Percentiles rank a stretch among this genome's conserved stretches.
Evolutionary conservation across 371 early-diverging fungal species (phyloP).

Genomic region (Lichtheimia corymbifera): DNA sequence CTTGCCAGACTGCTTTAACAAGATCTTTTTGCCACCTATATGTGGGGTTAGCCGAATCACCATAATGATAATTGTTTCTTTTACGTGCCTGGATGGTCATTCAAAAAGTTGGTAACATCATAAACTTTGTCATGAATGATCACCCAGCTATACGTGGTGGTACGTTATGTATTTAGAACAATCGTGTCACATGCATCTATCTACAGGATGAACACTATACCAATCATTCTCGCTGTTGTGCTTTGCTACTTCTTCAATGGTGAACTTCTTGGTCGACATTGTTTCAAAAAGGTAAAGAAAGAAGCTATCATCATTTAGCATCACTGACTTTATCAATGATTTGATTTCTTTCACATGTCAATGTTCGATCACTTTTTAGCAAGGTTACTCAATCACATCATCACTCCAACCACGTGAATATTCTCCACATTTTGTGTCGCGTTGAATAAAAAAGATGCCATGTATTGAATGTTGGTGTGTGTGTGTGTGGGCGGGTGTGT

Average conservation of each 20-base stretch:
- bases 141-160: constrained; percentile 68
- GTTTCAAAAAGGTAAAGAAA: background rate
- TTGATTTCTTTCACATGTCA: too few species aligned
- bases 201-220: constrained; percentile 7
- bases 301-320: too few species aligned
- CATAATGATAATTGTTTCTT: too few species aligned
- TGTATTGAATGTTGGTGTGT: background rate
- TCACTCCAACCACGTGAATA: constrained; percentile 2
- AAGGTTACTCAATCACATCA: too few species aligned
- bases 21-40: constrained; percentile 59
- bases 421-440: constrained; percentile 3
- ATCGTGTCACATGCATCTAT: background rate
- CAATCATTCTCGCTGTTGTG: constrained; percentile 78
- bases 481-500: too few species aligned
- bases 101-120: constrained; percentile 79
- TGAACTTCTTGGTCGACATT: constrained; percentile 43
- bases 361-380: too few species aligned
- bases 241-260: constrained; percentile 70
- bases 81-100: constrained; percentile 61
- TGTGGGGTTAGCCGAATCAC: background rate
- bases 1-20: constrained; percentile 78
- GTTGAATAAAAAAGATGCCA: constrained; percentile 1
- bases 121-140: constrained; percentile 80
- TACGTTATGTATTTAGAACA: background rate
- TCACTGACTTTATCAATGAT: too few species aligned